Conservation (phyloP, 2,329 filamentous ascomycete species). For the Stylonectria norvegica region DNA sequence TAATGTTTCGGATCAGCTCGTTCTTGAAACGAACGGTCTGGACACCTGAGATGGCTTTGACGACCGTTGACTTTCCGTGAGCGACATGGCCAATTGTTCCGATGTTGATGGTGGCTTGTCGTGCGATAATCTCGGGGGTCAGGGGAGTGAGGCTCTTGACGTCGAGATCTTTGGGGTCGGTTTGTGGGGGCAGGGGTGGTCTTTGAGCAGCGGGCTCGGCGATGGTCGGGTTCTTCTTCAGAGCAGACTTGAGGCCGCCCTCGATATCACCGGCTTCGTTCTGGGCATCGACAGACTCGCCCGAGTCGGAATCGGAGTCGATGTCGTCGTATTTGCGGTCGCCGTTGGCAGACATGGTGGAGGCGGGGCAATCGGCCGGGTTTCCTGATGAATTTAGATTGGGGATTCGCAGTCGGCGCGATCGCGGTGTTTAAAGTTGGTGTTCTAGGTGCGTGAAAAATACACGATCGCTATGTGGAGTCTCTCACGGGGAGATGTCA, state of each 20-base stretch:
- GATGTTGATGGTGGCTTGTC: constrained; percentile 98
- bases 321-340: constrained; percentile 68
- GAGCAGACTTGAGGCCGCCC: constrained; percentile 74
- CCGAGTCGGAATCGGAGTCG: constrained; percentile 66
- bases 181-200: constrained; percentile 73
- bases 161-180: constrained; percentile 85
- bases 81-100: constrained; percentile 98
- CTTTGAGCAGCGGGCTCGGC: constrained; percentile 53
- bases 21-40: constrained; percentile 99
- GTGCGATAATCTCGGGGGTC: constrained; percentile 93
- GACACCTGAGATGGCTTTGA: constrained; percentile 98
- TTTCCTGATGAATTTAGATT: constrained; percentile 22
- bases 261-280: constrained; percentile 58
- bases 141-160: constrained; percentile 76
- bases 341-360: constrained; percentile 53
- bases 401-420: constrained; percentile 11
- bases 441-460: constrained; percentile 15
- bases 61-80: constrained; percentile 97
- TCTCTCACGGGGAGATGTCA: constrained; percentile 14
- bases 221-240: constrained; percentile 70
- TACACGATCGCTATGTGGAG: constrained; percentile 17
- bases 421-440: constrained; percentile 11
- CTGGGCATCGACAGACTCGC: constrained; percentile 60
- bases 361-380: constrained; percentile 30
- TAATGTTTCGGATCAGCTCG: constrained; percentile 98